Evolutionary conservation across 2,329 filamentous ascomycete genomes (phyloP), one percentile per base, ranked within the genome.

Genomic region (Ophiostoma piceae): DNA sequence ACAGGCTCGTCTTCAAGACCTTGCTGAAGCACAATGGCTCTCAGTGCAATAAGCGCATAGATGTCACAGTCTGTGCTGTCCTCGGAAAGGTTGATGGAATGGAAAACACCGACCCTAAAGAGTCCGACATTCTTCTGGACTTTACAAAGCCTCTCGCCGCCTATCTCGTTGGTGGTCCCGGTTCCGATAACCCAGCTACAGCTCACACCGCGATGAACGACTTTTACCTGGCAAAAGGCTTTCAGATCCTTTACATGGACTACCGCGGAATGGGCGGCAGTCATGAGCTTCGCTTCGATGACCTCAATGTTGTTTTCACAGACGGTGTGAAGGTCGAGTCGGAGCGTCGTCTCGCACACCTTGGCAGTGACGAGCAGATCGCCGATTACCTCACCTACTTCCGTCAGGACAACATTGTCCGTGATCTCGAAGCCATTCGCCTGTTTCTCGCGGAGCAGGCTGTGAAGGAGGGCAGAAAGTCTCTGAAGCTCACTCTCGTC

Each of bases 211-310:
- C 51, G 3, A 86, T 88, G 77, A 87, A 87, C 66, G 79, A 84
- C 11, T 80, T 81, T n/a, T 80, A 90, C 54, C 81, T 92, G 6
- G 84, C 87, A 67, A 85, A 85, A 75, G 90, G 89, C 2, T 92
- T 90, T 74, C 85, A 90, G 76, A 80, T 88, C 22, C 81, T 93
- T 0, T 88, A 87, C 74, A 82, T 92, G 37, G 89, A 93, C 75
- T 90, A 92, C 76, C 84, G 90, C 35, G 90, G 90, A 8, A 92
- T 89, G 1, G 90, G 90, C 1, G 79, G 89, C 2, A 90, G 87
- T 71, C 85, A 82, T 12, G 85, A 87, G 0, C 82, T 92, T 43
- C 86, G 85, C 2, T 84, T 88, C 9, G 83, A 81, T 39, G 1
- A n/a, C 14, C 87, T 70, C 84, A 1, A 79, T 37, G 5, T 1